Evolutionary conservation across 2,329 filamentous ascomycete genomes (phyloP).

Genomic region (Chalaropsis thielavioides): DNA sequence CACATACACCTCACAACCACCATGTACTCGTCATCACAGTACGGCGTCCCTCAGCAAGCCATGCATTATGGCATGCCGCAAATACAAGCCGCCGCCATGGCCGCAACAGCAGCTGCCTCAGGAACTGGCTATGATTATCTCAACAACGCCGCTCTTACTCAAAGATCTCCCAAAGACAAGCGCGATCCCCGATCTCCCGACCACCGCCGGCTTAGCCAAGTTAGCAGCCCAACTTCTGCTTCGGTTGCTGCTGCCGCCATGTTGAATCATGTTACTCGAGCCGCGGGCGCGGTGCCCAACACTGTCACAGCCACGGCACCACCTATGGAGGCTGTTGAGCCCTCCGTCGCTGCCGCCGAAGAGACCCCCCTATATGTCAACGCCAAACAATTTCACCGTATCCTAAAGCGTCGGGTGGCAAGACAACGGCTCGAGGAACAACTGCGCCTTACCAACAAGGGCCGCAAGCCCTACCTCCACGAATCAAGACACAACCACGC

Average conservation of each 20-base stretch:
- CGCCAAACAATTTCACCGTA: constrained; percentile 96
- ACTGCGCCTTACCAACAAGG: constrained; percentile 80
- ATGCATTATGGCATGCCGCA: constrained; percentile 77
- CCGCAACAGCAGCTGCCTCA: constrained; percentile 75
- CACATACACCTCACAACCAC: constrained; percentile 1
- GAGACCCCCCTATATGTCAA: constrained; percentile 96
- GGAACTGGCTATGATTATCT: constrained; percentile 64
- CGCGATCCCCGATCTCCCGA: constrained; percentile 60
- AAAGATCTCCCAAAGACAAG: constrained; percentile 37
- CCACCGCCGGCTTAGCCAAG: constrained; percentile 57
- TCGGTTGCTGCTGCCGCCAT: constrained; percentile 60
- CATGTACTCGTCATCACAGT: constrained; percentile 61
- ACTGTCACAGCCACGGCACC: constrained; percentile 52
- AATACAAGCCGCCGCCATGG: constrained; percentile 85
- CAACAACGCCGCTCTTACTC: constrained; percentile 46
- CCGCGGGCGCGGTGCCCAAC: constrained; percentile 56
- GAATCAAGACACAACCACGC: constrained; percentile 97
- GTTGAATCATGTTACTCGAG: constrained; percentile 52
- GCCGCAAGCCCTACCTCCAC: constrained; percentile 90
- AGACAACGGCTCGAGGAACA: constrained; percentile 89
- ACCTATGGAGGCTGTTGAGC: constrained; percentile 64
- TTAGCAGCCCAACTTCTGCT: constrained; percentile 60
- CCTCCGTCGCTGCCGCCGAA: constrained; percentile 51
- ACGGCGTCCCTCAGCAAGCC: constrained; percentile 55
- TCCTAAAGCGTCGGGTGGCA: constrained; percentile 84